Conservation (phyloP, 2,329 filamentous ascomycete genomes). For the Neonectria coccinea region DNA sequence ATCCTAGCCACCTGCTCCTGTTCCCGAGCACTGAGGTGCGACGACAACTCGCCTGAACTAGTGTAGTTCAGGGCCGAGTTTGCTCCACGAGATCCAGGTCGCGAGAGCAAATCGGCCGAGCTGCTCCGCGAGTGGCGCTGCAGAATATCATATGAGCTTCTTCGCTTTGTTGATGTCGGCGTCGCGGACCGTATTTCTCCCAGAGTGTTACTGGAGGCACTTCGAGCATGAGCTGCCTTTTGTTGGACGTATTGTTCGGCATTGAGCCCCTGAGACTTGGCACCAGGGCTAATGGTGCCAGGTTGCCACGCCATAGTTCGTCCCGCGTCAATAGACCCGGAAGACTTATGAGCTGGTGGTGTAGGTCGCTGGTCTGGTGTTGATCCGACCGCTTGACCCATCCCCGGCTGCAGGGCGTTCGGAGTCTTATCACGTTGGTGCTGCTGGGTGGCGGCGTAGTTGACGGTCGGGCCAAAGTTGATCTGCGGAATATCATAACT, state of each 20-base stretch:
- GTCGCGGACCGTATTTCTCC: slow-evolving; percentile 41
- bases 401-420: slow-evolving; percentile 29
- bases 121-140: slow-evolving; percentile 54
- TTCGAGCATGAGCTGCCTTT: slow-evolving; percentile 73
- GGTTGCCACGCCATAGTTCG: slow-evolving; percentile 85
- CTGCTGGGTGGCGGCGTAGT: slow-evolving; percentile 61
- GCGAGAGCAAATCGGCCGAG: slow-evolving; percentile 61
- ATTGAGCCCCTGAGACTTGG: slow-evolving; percentile 68
- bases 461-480: slow-evolving; percentile 88
- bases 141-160: slow-evolving; percentile 56
- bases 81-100: slow-evolving; percentile 71
- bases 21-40: slow-evolving; percentile 83
- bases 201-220: slow-evolving; percentile 63
- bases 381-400: slow-evolving; percentile 43
- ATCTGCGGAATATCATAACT: slow-evolving; percentile 75
- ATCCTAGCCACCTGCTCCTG: slow-evolving; percentile 89
- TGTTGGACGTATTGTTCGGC: slow-evolving; percentile 88
- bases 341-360: slow-evolving; percentile 40
- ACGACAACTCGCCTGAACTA: slow-evolving; percentile 51
- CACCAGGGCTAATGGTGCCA: slow-evolving; percentile 64
- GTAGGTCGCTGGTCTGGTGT: slow-evolving; percentile 45
- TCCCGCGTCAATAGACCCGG: slow-evolving; percentile 65
- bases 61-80: slow-evolving; percentile 64
- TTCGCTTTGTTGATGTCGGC: slow-evolving; percentile 52
- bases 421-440: slow-evolving; percentile 48